Evolutionary conservation across 192 early-diverging fungal genomes (phyloP).

Genomic region (Rhizoclosmatium sp.): DNA sequence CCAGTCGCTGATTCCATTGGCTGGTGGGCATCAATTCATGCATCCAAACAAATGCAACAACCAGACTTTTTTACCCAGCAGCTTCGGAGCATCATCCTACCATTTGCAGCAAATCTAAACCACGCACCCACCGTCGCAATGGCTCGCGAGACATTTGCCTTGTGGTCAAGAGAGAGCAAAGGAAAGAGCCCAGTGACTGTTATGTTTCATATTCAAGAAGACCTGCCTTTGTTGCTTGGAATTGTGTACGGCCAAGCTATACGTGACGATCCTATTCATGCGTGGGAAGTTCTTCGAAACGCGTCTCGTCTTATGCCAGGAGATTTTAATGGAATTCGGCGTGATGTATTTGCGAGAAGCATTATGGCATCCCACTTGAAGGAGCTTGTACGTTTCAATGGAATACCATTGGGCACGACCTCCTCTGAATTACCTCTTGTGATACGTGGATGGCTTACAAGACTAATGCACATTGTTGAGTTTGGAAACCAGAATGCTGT

Average conservation of each 20-base stretch:
- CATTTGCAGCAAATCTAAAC: conserved; percentile 4
- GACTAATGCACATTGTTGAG: too few relatives aligned
- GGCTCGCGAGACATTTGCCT: neutral
- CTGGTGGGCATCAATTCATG: neutral
- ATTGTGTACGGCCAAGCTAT: conserved; percentile 15
- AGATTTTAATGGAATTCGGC: neutral
- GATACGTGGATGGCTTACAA: too few relatives aligned
- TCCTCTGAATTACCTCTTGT: too few relatives aligned
- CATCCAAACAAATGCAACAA: neutral
- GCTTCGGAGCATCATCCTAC: conserved; percentile 7
- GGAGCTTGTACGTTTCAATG: too few relatives aligned
- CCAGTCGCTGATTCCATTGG: conserved; percentile 1
- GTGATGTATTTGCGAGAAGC: too few relatives aligned
- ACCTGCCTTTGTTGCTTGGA: neutral
- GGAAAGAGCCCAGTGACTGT: neutral
- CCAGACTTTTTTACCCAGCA: neutral
- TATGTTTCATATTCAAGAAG: conserved; percentile 18
- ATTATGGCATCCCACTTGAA: too few relatives aligned
- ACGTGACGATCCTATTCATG: neutral
- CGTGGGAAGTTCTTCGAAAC: neutral
- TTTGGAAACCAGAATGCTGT: too few relatives aligned
- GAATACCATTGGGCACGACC: too few relatives aligned
- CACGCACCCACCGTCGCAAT: neutral
- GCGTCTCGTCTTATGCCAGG: neutral
- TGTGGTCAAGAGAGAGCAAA: neutral